phyloP scores from a whole-genome alignment of 106 monocot genomes.

The Ottelia alismoides region DNA sequence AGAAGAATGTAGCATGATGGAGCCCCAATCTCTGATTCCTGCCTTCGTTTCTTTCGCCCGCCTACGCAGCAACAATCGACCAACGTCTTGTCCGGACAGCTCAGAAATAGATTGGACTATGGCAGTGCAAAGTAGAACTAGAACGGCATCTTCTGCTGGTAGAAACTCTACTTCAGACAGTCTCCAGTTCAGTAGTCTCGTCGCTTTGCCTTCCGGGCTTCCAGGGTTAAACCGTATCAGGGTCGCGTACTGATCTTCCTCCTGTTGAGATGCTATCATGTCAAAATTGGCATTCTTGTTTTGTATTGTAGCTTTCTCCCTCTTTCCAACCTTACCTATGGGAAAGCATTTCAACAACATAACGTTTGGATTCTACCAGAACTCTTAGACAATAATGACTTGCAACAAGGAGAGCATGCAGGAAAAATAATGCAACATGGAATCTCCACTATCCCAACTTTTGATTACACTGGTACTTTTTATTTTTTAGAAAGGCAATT shows the following conservation, averaged over 20 bases:
- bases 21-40: constrained; percentile 82
- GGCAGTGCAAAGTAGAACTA: constrained; percentile 65
- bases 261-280: constrained; percentile 7
- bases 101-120: constrained; percentile 52
- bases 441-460: too few species aligned
- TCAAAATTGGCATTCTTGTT: constrained; percentile 17
- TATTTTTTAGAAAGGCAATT: too few species aligned
- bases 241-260: constrained; percentile 66
- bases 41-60: constrained; percentile 38
- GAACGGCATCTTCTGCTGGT: constrained; percentile 77
- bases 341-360: too few species aligned
- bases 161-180: constrained; percentile 66
- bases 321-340: constrained; percentile 39
- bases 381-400: too few species aligned
- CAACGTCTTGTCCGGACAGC: constrained; percentile 45
- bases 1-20: constrained; percentile 39
- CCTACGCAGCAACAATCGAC: constrained; percentile 41
- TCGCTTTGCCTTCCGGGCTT: constrained; percentile 55
- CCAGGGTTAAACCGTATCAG: constrained; percentile 34
- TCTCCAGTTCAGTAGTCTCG: constrained; percentile 83
- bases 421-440: too few species aligned
- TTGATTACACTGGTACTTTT: too few species aligned
- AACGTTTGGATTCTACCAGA: too few species aligned
- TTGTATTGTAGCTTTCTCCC: constrained; percentile 73
- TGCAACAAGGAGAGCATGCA: too few species aligned